A percentile compares a stretch with the other conserved stretches of the same genome.
Evolutionary conservation across 2,329 filamentous ascomycete species (phyloP).

Genomic region (Venturia aucupariae): DNA sequence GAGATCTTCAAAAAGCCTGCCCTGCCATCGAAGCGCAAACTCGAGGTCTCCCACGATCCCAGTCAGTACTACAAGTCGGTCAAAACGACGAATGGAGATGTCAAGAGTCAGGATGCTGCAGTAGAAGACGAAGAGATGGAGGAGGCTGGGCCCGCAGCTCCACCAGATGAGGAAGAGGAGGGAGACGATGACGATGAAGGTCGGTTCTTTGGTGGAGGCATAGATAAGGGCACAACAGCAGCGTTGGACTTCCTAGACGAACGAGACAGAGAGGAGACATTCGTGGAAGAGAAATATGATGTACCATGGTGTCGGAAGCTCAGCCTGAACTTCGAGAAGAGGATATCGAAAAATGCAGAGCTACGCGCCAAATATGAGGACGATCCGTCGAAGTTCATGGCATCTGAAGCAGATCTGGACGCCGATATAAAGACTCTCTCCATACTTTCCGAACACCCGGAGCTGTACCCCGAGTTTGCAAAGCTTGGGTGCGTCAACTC

Average conservation of each 20-base stretch:
- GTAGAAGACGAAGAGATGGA: constrained; percentile 39
- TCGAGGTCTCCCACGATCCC: constrained; percentile 46
- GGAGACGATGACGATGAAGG: constrained; percentile 77
- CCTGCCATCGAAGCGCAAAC: constrained; percentile 48
- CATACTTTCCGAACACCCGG: constrained; percentile 76
- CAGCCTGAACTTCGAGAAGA: constrained; percentile 78
- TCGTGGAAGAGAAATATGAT: constrained; percentile 68
- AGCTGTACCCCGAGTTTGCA: constrained; percentile 72
- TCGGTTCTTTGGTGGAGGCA: constrained; percentile 88
- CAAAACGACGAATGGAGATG: constrained; percentile 45
- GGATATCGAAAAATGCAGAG: constrained; percentile 83
- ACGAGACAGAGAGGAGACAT: constrained; percentile 45
- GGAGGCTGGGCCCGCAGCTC: constrained; percentile 44
- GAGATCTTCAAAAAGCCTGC: constrained; percentile 53
- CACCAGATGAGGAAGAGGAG: constrained; percentile 44
- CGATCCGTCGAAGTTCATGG: constrained; percentile 73
- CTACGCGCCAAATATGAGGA: constrained; percentile 75
- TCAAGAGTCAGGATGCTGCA: constrained; percentile 38
- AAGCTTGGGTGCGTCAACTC: constrained; percentile 63
- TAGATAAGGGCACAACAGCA: constrained; percentile 69
- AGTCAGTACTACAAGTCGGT: constrained; percentile 52
- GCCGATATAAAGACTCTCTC: constrained; percentile 78
- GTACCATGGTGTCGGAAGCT: constrained; percentile 72
- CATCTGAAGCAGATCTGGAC: constrained; percentile 81
- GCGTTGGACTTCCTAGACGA: constrained; percentile 83